Base-by-base conservation (phyloP, 2,329 filamentous ascomycete genomes). In the Verticillium klebahnii region DNA sequence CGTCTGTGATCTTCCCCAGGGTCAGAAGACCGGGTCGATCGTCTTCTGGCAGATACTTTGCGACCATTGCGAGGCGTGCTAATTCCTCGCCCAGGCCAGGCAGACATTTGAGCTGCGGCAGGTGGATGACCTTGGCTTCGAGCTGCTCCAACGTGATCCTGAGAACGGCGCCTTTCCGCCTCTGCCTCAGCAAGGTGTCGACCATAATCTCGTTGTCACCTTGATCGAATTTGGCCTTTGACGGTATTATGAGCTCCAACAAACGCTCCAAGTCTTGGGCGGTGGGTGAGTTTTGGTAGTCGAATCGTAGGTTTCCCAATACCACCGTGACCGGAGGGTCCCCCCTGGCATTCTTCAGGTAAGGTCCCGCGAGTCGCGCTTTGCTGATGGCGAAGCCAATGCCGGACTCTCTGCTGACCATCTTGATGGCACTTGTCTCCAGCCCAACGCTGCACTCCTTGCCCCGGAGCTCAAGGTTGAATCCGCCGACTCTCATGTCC, bases 21-120 rank as follows among this genome's bases (percentile, higher is more conserved):
- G 89, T 93, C 40, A 99, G 80, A 23, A 98, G 80, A 0, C 95
- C 95, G 2, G 95, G 95, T 1, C 93, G 86, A 69, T 99, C 94
- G 74, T 99, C 95, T 68, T 99, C 94, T 0, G 95, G 94, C 2
- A 99, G 82, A 72, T 98, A 98, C 72, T 97, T 98, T 7, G 94
- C 86, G 31, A 99, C 92, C 0, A 88, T 93, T 0, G 93, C 91
- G 5, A 99, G 80, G 67, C 90, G 92, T 6, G 89, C 83, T 57
- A 98, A 73, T 69, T 99, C 95, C 65, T 91, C 88, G 0, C 85
- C 89, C 9, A 99, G 82, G 12, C 83, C 82, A 8, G 89, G 85
- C 15, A 99, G 79, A 52, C 85, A 84, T 11, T 85, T 80, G 17
- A 97, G 77, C 66, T 89, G 86, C 12, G 85, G 79, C 45, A 92